Evolutionary conservation across 768 basidiomycete species (phyloP), one percentile per base, ranked within the genome.

Genomic region (Lactifluus volemus): DNA sequence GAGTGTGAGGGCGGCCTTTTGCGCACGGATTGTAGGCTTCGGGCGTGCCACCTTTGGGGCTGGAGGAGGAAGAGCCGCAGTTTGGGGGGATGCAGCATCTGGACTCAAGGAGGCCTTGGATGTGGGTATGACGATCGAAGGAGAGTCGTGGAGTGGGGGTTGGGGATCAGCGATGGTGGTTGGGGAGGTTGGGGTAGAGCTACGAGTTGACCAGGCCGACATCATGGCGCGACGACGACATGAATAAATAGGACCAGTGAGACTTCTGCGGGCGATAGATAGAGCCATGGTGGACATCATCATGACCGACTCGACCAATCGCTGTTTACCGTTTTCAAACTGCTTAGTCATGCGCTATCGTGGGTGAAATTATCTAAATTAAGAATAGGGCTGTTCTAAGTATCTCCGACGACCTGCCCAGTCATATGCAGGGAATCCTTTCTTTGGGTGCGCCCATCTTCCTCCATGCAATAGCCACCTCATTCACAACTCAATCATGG

Each of bases 1-100:
- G 56, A 94, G 81, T 9, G 83, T 76, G 51, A 94, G 74, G 3
- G 90, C 89, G 4, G 90, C 89, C 71, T 91, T 92, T 56, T 81
- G 79, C 0, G 91, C 77, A 54, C 83, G 79, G 61, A 91, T 77
- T 60, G 76, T 81, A 3, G 87, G 88, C 67, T 86, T 75, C 2
- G 81, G 78, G 49, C 84, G 83, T 64, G 84, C 81, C 8, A 76
- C 75, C 69, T 81, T 86, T 17, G 89, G 89, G 10, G 75, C 73
- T 36, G 85, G 83, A 5, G 88, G 88, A 2, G 89, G 88, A 1
- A 83, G 82, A 5, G 86, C 87, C 5, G 81, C 86, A 36, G 80
- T 79, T 69, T 89, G 87, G 0, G 89, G 88, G 11, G 88, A 82
- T 8, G 84, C 77, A 3, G 84, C 81, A 67, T 88, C 81, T 14